Evolutionary conservation across 805 yeast species (phyloP).

Genomic region (Monosporozyma aquatica): DNA sequence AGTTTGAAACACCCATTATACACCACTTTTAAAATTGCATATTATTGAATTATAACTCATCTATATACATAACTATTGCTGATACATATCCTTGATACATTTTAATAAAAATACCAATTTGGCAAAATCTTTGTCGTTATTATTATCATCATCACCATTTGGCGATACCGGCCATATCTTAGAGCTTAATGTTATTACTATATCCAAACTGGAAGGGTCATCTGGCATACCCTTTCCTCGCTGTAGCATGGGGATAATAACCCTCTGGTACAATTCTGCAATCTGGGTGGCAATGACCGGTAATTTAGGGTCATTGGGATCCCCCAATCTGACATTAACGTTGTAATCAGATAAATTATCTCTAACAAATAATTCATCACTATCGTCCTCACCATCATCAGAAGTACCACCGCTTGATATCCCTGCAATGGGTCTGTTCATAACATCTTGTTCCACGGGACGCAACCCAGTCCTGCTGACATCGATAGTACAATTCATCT

Average conservation of each 20-base stretch:
- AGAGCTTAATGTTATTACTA: conserved; percentile 39
- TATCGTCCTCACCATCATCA: conserved; percentile 8
- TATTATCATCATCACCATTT: conserved; percentile 16
- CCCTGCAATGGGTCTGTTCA: conserved; percentile 15
- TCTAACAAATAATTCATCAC: conserved; percentile 16
- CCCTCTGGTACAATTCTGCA: conserved; percentile 27
- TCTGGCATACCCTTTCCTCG: conserved; percentile 5
- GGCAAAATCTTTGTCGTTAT: conserved; percentile 32
- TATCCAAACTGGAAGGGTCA: conserved; percentile 8
- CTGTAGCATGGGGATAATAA: conserved; percentile 16
- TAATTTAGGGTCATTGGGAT: conserved; percentile 38
- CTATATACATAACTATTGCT: conserved; percentile 3
- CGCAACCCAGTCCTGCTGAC: conserved; percentile 24
- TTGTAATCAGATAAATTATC: conserved; percentile 34
- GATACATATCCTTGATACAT: conserved; percentile 23
- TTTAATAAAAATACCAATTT: conserved; percentile 38
- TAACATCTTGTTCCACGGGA: conserved; percentile 8
- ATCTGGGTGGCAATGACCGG: conserved; percentile 41
- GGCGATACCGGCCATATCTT: conserved; percentile 39
- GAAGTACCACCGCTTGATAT: background rate
- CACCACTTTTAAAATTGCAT: background rate
- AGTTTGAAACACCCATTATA: background rate
- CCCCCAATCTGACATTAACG: conserved; percentile 40
- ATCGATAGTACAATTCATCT: conserved; percentile 41
- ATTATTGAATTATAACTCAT: background rate